Evolutionary conservation across 345 rosid genomes (phyloP).

Genomic region (Gossypium mustelinum): DNA sequence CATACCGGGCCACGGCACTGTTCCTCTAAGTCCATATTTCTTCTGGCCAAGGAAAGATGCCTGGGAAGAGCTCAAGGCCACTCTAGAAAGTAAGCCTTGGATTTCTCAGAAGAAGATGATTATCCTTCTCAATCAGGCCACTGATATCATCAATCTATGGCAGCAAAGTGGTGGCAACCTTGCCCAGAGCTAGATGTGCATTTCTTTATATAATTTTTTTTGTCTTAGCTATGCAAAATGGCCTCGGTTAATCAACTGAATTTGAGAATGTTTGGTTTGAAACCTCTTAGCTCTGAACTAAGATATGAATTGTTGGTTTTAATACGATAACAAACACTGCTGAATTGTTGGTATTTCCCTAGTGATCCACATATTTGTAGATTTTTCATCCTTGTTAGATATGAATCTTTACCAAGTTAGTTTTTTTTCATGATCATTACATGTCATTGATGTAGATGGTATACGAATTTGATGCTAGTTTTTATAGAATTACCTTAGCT

Average conservation of each 20-base stretch:
- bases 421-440: no score
- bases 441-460: no score
- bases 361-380: no score
- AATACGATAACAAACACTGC: not conserved
- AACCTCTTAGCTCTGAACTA: not conserved
- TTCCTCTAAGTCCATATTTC: constrained; percentile 72
- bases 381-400: no score
- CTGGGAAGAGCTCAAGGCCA: constrained; percentile 78
- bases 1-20: constrained; percentile 68
- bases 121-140: constrained; percentile 77
- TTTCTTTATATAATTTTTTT: not conserved
- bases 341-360: not conserved
- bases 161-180: constrained; percentile 82
- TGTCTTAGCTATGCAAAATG: not conserved
- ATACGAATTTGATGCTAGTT: no score
- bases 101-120: constrained; percentile 78
- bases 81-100: constrained; percentile 75
- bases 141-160: constrained; percentile 83
- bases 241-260: not conserved
- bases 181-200: constrained; percentile 14
- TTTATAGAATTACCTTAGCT: no score
- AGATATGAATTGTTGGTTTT: not conserved
- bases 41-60: constrained; percentile 86
- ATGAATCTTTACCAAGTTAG: no score
- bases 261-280: not conserved